Conservation (phyloP, 2,329 filamentous ascomycete species). For the Calonectria multiphialidica region DNA sequence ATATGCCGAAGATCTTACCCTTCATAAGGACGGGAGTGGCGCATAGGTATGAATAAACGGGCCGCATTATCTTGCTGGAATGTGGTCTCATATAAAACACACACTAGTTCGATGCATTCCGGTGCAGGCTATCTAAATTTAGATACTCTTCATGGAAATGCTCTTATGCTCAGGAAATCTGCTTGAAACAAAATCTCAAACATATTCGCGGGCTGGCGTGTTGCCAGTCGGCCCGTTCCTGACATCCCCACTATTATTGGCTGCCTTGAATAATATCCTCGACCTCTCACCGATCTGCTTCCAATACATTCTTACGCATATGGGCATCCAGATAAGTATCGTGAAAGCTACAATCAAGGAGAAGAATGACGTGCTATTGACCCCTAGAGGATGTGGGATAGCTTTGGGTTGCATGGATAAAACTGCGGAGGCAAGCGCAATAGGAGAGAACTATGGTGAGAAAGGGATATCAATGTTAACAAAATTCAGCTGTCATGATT, state of each 20-base stretch:
- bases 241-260: not conserved
- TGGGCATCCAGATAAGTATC: not conserved
- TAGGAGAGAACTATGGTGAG: not conserved
- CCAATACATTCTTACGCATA: not conserved
- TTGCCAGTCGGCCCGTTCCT: too few species aligned
- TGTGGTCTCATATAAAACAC: not conserved
- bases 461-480: not conserved
- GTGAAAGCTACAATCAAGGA: not conserved
- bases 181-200: not conserved
- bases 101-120: not conserved
- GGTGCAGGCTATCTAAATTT: not conserved
- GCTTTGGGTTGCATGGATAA: not conserved
- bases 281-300: not conserved
- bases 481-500: not conserved
- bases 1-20: too few species aligned
- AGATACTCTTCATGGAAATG: not conserved
- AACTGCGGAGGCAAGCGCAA: not conserved
- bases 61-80: not conserved
- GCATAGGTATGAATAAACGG: not conserved
- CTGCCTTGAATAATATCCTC: rapidly evolving
- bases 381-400: not conserved
- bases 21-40: too few species aligned
- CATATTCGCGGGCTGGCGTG: not conserved
- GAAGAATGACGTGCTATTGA: not conserved
- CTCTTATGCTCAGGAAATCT: not conserved